Evolutionary conservation across 2,329 filamentous ascomycete species (phyloP).

Genomic region (Trichophyton verrucosum): DNA sequence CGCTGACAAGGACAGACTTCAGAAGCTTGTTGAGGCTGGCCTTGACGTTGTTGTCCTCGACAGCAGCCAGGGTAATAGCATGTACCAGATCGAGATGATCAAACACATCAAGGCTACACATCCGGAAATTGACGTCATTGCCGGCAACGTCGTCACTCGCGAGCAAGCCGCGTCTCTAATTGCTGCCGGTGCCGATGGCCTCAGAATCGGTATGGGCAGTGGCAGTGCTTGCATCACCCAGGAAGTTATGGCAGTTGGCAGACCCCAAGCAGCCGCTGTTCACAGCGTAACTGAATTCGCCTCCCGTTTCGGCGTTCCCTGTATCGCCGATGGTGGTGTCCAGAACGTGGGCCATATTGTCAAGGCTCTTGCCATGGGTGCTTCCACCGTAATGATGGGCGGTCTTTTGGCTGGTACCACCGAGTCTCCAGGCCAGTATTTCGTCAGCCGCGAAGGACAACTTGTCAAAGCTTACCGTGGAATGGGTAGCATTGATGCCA

Average conservation of each 20-base stretch:
- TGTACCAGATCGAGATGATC: conserved; percentile 98
- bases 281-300: conserved; percentile 84
- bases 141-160: conserved; percentile 93
- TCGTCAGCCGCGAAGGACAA: conserved; percentile 91
- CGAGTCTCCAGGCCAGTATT: conserved; percentile 92
- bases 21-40: conserved; percentile 83
- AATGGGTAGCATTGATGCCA: conserved; percentile 97
- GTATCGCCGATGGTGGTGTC: conserved; percentile 94
- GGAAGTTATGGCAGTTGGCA: conserved; percentile 98
- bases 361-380: conserved; percentile 90
- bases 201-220: conserved; percentile 97
- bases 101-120: conserved; percentile 84
- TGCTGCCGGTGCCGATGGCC: conserved; percentile 84
- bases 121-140: conserved; percentile 84
- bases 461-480: conserved; percentile 98
- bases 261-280: conserved; percentile 87
- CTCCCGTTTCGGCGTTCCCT: conserved; percentile 85
- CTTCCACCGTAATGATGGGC: conserved; percentile 98
- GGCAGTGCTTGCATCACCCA: conserved; percentile 98
- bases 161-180: conserved; percentile 91
- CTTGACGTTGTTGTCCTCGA: conserved; percentile 92
- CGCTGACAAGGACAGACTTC: conserved; percentile 76
- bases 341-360: conserved; percentile 99
- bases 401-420: conserved; percentile 93
- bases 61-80: conserved; percentile 94